Conservation (phyloP, 495 filamentous ascomycete genomes). For the Coniosporium apollinis region DNA sequence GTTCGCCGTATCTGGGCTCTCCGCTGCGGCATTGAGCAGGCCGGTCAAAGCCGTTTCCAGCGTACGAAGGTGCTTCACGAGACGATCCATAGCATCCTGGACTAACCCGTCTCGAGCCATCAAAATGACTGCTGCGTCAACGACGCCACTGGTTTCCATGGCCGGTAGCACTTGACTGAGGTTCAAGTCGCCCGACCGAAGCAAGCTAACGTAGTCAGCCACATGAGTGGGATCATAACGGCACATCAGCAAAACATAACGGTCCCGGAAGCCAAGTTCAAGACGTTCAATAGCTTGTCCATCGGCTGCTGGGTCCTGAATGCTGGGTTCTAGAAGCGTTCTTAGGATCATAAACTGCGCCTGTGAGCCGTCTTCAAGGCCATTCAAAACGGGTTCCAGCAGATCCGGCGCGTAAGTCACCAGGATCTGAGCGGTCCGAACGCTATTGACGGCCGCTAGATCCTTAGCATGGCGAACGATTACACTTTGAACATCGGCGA, state of each 20-base stretch:
- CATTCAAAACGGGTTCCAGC: slow-evolving; percentile 51
- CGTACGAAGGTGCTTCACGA: slow-evolving; percentile 59
- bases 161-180: slow-evolving; percentile 68
- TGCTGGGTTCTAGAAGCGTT: slow-evolving; percentile 53
- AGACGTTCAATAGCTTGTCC: slow-evolving; percentile 13
- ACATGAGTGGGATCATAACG: slow-evolving; percentile 66
- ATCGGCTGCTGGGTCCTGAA: background rate
- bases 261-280: slow-evolving; percentile 45
- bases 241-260: slow-evolving; percentile 84
- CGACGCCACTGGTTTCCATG: slow-evolving; percentile 74
- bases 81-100: slow-evolving; percentile 63
- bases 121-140: slow-evolving; percentile 84
- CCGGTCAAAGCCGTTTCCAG: slow-evolving; percentile 66
- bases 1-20: slow-evolving; percentile 36
- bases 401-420: slow-evolving; percentile 47
- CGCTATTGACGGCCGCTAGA: slow-evolving; percentile 52
- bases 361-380: slow-evolving; percentile 42
- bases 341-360: slow-evolving; percentile 63
- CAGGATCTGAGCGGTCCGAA: slow-evolving; percentile 51
- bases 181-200: slow-evolving; percentile 65
- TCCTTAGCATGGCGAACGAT: slow-evolving; percentile 51
- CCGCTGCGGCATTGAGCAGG: slow-evolving; percentile 39
- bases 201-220: slow-evolving; percentile 61
- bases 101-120: slow-evolving; percentile 83
- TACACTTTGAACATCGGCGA: slow-evolving; percentile 54